These are phyloP conservation scores for Cryptosporidium canis DNA, from an alignment of 169 alveolate genomes.

Conservation along the genomic window DNA sequence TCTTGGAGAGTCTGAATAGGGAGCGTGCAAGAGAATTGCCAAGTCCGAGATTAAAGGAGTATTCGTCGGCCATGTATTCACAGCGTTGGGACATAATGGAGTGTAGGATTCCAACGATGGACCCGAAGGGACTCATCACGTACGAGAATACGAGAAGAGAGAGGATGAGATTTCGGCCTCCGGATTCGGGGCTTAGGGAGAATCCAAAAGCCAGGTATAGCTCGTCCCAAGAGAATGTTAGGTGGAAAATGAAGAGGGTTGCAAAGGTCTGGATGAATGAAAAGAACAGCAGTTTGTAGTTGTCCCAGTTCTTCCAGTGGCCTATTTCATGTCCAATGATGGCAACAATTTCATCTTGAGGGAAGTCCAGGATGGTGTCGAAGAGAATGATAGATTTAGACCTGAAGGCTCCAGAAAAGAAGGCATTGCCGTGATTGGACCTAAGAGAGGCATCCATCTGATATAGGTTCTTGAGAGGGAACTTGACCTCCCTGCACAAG, in stretches of 20 bases:
- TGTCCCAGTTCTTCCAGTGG: slow-evolving; percentile 68
- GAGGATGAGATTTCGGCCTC: slow-evolving; percentile 28
- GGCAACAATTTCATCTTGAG: slow-evolving; percentile 51
- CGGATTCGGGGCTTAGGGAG: slow-evolving; percentile 8
- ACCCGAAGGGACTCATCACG: slow-evolving; percentile 21
- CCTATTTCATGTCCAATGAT: slow-evolving; percentile 60
- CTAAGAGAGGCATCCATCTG: slow-evolving; percentile 68
- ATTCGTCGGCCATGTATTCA: slow-evolving; percentile 62
- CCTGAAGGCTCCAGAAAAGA: slow-evolving; percentile 32
- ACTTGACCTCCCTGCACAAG: slow-evolving; percentile 19
- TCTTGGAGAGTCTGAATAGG: slow-evolving; percentile 30
- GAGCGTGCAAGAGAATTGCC: slow-evolving; percentile 2
- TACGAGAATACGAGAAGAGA: slow-evolving; percentile 33
- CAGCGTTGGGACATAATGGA: slow-evolving; percentile 17
- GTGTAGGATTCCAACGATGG: slow-evolving; percentile 1
- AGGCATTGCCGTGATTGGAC: slow-evolving; percentile 66
- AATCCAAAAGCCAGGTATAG: slow-evolving; percentile 48
- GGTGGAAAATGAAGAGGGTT: slow-evolving; percentile 33
- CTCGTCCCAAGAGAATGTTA: slow-evolving; percentile 26
- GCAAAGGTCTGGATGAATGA: slow-evolving; percentile 21
- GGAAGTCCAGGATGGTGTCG: slow-evolving; percentile 59
- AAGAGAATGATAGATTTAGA: slow-evolving; percentile 38
- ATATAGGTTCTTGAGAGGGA: slow-evolving; percentile 32
- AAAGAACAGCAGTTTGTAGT: slow-evolving; percentile 13
- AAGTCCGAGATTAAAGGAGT: slow-evolving; percentile 18